Base-by-base conservation (phyloP, 2,329 filamentous ascomycete species). In the Arthrobotrys sphaeroides region DNA sequence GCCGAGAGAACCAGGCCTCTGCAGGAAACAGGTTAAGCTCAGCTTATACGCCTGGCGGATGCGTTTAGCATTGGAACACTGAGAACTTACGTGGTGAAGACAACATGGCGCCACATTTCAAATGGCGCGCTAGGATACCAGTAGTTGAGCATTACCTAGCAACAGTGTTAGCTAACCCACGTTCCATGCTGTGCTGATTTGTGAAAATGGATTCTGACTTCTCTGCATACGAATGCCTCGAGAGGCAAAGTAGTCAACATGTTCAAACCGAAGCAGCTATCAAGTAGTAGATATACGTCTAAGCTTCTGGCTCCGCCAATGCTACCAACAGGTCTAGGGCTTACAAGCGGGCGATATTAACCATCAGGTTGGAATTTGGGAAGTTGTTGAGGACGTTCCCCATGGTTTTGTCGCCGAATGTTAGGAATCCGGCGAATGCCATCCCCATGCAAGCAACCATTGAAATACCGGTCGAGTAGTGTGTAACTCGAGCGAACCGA, bases 301-400 rank as follows among this genome's bases (percentile, higher is more conserved):
- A 42, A 31, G 45, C 16, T 20, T 18, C 9, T 10, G 5, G 22
- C 16, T 22, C 13, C 5, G 6, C 5, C 5, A 18, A n/a, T 2
- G 9, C 5, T 13, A 66, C 7, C 7, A 12, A 20, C 16, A 6
- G 20, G 10, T 31, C 38, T 26, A 22, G 47, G 36, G 79, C 84
- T 80, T 82, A 87, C 85, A 99, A 87, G 62, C 95, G 90, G 20
- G 95, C 95, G 72, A 99, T 87, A 83, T 97, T 98, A 81, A 98
- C 93, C 88, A 98, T 90, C 79, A 90, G 86, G 83, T 97, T 98
- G 83, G 96, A 89, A 18, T 89, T 86, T 1, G 94, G 91, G 81
- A 99, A 98, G 84, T 99, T 99, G 86, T 99, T 99, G 80, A 99
- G 89, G 61, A 99, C 93, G 82, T 99, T 99, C 81, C 95, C 95